phyloP scores from a whole-genome alignment of 2,329 filamentous ascomycete genomes.

The Colletotrichum simmondsii region DNA sequence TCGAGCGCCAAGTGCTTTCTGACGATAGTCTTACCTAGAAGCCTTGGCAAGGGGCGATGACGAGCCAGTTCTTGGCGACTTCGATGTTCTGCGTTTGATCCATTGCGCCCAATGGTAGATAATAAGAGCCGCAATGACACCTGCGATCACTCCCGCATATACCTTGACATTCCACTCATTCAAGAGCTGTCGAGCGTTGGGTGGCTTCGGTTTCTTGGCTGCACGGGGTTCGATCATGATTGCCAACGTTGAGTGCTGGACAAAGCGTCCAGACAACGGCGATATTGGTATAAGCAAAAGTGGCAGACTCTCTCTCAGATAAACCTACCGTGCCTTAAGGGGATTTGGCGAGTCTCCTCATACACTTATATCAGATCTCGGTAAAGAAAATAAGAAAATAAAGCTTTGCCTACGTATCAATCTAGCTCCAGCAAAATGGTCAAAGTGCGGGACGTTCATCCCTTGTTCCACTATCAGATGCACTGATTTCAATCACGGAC shows the following conservation, averaged over 20 bases:
- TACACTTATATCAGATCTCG: background rate
- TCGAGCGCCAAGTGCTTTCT: background rate
- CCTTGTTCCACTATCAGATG: background rate
- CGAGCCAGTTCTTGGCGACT: background rate
- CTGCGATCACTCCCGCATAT: background rate
- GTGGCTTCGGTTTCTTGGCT: background rate
- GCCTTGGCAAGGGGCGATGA: background rate
- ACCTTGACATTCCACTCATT: conserved; percentile 4
- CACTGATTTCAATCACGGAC: background rate
- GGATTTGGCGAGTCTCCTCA: background rate
- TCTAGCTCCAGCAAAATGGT: background rate
- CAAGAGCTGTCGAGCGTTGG: conserved; percentile 13
- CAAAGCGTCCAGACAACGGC: background rate
- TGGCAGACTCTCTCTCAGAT: background rate
- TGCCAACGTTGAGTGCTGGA: background rate
- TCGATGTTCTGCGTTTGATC: background rate
- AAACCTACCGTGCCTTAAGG: background rate
- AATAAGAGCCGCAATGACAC: background rate
- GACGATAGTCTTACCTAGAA: background rate
- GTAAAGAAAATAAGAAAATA: background rate
- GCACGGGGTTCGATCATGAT: background rate
- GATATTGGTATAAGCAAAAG: background rate
- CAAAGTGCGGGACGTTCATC: background rate
- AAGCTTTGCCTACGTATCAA: background rate
- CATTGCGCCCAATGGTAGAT: background rate